These are phyloP conservation scores for Chalaropsis thielavioides DNA, from an alignment of 2,329 filamentous ascomycete species.

Conservation along the genomic window DNA sequence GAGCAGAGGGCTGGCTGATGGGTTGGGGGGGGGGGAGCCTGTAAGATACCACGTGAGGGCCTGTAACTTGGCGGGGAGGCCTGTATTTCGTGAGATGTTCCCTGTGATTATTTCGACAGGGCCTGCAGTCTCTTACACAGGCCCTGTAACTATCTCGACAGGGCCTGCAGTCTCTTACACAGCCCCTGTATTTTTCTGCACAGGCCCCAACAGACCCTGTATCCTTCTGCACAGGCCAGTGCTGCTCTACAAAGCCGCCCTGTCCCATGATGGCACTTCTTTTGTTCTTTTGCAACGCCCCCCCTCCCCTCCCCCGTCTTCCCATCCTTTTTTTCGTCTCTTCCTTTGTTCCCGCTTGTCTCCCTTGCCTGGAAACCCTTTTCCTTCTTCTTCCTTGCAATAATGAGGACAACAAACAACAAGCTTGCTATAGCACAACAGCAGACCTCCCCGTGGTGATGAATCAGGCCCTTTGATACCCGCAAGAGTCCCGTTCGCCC, in stretches of 20 bases:
- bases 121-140: background rate
- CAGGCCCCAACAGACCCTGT: background rate
- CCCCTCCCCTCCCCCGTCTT: background rate
- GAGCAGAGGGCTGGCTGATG: too few species aligned
- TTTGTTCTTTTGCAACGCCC: background rate
- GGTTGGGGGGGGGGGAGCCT: too few species aligned
- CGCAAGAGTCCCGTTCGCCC: background rate
- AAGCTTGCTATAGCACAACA: background rate
- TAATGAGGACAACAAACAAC: constrained; percentile 1
- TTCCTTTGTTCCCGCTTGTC: background rate
- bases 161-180: background rate
- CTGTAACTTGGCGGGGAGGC: background rate
- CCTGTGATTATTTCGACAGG: too few species aligned
- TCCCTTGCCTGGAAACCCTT: background rate
- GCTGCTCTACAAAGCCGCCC: background rate
- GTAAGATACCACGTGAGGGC: background rate
- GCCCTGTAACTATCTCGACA: too few species aligned
- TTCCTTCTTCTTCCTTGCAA: background rate
- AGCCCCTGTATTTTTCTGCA: background rate
- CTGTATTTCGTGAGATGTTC: background rate
- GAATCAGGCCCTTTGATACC: background rate
- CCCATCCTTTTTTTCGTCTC: background rate
- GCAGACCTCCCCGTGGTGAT: background rate
- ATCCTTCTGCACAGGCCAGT: background rate
- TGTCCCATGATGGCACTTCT: background rate